Evolutionary conservation across 2,329 filamentous ascomycete genomes (phyloP).

Genomic region (Sclerotinia glacialis): DNA sequence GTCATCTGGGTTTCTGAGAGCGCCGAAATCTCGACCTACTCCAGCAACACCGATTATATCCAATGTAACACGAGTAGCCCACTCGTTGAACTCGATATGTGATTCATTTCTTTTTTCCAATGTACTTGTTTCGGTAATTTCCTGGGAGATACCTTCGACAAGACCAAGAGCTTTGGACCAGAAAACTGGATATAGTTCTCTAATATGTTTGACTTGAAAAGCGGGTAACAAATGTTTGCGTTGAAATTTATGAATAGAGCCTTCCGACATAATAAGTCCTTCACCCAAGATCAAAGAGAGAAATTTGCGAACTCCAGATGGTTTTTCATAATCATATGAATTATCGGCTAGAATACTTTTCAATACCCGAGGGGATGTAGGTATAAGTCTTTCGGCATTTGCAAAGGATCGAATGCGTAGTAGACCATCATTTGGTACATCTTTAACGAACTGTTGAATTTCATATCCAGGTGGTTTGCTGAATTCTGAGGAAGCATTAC

Average conservation of each 20-base stretch:
- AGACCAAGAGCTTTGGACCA: conserved; percentile 73
- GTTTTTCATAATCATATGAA: conserved; percentile 67
- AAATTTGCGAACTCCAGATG: conserved; percentile 50
- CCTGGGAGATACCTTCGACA: conserved; percentile 55
- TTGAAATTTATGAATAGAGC: conserved; percentile 78
- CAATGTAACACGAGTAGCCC: conserved; percentile 65
- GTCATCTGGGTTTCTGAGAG: conserved; percentile 58
- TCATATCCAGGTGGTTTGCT: conserved; percentile 1
- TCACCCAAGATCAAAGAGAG: conserved; percentile 64
- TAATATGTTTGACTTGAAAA: conserved; percentile 78
- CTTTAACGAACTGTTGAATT: conserved; percentile 44
- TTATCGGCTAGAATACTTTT: conserved; percentile 66
- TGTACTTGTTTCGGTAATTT: conserved; percentile 43
- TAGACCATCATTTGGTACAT: conserved; percentile 63
- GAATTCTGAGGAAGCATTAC: conserved; percentile 4
- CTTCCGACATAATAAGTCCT: conserved; percentile 70
- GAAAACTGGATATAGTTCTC: conserved; percentile 77
- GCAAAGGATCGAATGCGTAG: conserved; percentile 62
- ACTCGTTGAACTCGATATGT: conserved; percentile 56
- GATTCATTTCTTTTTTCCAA: conserved; percentile 39
- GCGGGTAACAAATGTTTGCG: conserved; percentile 74
- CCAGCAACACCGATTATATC: conserved; percentile 73
- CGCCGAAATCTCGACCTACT: conserved; percentile 67
- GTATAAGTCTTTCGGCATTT: conserved; percentile 58
- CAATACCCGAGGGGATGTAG: conserved; percentile 60